These are phyloP conservation scores for Fraxinus floribunda DNA, from an alignment of 305 asterid species.

Conservation along the genomic window DNA sequence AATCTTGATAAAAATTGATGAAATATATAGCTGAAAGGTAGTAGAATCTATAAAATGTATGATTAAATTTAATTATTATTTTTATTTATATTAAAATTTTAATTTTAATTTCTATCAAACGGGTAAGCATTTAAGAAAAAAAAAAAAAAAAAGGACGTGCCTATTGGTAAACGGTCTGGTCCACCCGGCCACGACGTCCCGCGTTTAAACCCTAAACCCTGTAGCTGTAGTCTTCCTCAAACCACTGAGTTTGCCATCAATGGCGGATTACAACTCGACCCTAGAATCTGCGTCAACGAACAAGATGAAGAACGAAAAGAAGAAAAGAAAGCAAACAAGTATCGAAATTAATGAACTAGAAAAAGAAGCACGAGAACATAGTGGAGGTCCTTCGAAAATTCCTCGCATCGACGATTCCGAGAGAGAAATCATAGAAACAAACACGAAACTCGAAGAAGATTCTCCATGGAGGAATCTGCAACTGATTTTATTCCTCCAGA, in stretches of 20 bases:
- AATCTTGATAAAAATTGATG: too few relatives aligned
- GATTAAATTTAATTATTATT: too few relatives aligned
- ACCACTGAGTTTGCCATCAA: slow-evolving; percentile 7
- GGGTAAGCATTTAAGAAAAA: not conserved
- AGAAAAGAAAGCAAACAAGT: slow-evolving; percentile 55
- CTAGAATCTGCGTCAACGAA: slow-evolving; percentile 1
- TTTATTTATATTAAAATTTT: too few relatives aligned
- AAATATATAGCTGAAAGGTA: too few relatives aligned
- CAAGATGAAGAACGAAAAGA: slow-evolving; percentile 24
- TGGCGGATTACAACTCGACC: slow-evolving; percentile 29
- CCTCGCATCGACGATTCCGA: slow-evolving; percentile 31
- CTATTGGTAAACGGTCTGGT: not conserved
- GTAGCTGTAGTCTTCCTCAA: not conserved
- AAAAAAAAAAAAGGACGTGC: not conserved
- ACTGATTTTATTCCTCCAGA: slow-evolving; percentile 55
- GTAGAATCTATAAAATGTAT: too few relatives aligned
- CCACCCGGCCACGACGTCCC: not conserved
- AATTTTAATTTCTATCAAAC: not conserved
- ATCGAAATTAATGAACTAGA: slow-evolving; percentile 27
- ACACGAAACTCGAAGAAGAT: slow-evolving; percentile 19
- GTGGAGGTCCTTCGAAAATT: slow-evolving; percentile 32
- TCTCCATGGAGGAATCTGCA: slow-evolving; percentile 70
- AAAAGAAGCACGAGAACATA: slow-evolving; percentile 22
- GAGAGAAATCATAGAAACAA: slow-evolving; percentile 24
- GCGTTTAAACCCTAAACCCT: slow-evolving; percentile 6